Percentiles rank a stretch among this genome's conserved stretches.
These are phyloP conservation scores for Coemansia sp. DNA, from an alignment of 192 early-diverging fungal species.

Conservation along the genomic window DNA sequence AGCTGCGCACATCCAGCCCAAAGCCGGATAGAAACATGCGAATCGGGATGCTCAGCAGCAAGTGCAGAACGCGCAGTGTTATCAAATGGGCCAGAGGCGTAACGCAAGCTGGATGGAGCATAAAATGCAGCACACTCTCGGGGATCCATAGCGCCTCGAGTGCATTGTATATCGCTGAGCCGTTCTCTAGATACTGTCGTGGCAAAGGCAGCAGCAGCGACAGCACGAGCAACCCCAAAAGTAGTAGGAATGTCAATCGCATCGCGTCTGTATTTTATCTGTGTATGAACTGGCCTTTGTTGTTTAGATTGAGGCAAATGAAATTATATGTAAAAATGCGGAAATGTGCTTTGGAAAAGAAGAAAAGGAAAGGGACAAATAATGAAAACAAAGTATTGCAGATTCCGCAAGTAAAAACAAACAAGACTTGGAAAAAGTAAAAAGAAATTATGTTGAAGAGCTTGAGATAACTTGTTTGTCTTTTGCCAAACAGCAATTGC, in stretches of 20 bases:
- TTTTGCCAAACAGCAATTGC: no score
- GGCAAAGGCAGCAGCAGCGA: slow-evolving; percentile 42
- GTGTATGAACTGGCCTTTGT: neutral
- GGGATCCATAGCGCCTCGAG: slow-evolving; percentile 29
- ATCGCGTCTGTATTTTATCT: slow-evolving; percentile 14
- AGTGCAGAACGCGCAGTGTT: slow-evolving; percentile 18
- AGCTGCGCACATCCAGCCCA: slow-evolving; percentile 38
- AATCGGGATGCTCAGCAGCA: slow-evolving; percentile 34
- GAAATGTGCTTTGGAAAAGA: neutral
- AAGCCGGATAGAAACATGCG: slow-evolving; percentile 43
- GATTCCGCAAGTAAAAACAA: slow-evolving; percentile 4
- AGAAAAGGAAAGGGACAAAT: neutral
- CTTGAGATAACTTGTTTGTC: no score
- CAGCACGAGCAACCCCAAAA: slow-evolving; percentile 25
- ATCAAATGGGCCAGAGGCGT: slow-evolving; percentile 30
- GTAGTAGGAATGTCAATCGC: slow-evolving; percentile 32
- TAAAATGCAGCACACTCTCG: neutral
- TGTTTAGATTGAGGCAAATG: neutral
- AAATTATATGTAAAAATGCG: neutral
- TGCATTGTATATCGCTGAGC: slow-evolving; percentile 28
- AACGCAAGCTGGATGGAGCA: slow-evolving; percentile 33
- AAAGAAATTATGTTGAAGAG: no score
- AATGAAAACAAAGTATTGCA: neutral
- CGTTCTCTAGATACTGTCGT: slow-evolving; percentile 15
- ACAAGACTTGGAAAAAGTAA: neutral